A percentile compares a stretch with the other conserved stretches of the same genome.
These are phyloP conservation scores for Podila epicladia DNA, from an alignment of 192 early-diverging fungal genomes.

Conservation along the genomic window DNA sequence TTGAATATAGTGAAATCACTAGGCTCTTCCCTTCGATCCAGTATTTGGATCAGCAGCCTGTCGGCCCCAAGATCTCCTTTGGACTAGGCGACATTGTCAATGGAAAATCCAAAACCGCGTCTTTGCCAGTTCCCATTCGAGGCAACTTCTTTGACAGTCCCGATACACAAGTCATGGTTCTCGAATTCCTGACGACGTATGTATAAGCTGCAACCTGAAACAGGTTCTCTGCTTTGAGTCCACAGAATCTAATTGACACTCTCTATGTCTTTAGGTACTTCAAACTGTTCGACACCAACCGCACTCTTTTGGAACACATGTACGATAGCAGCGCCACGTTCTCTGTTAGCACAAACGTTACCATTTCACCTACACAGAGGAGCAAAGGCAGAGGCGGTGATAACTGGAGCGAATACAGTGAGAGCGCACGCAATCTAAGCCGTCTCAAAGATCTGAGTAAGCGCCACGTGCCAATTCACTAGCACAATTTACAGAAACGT, in stretches of 20 bases:
- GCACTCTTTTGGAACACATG: conserved; percentile 37
- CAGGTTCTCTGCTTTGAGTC: not conserved
- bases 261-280: conserved; percentile 39
- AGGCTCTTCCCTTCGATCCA: conserved; percentile 52
- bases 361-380: conserved; percentile 2
- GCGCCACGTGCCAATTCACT: not conserved
- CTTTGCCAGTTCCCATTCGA: conserved; percentile 33
- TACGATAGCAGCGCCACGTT: conserved; percentile 55
- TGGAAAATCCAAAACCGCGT: not conserved
- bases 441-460: conserved; percentile 33
- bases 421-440: conserved; percentile 25
- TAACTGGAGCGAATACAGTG: conserved; percentile 20
- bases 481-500: not conserved
- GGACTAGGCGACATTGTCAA: conserved; percentile 20
- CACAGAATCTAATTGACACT: too few species aligned
- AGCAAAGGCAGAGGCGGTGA: conserved; percentile 2
- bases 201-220: not conserved
- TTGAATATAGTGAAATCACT: conserved; percentile 22
- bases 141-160: conserved; percentile 56
- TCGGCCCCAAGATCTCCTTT: conserved; percentile 42
- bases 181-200: conserved; percentile 55
- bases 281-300: conserved; percentile 53
- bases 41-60: conserved; percentile 45
- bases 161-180: conserved; percentile 27
- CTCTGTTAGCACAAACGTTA: conserved; percentile 32